phyloP scores from a whole-genome alignment of 139 green algal species.

The Ettlia oleoabundans region DNA sequence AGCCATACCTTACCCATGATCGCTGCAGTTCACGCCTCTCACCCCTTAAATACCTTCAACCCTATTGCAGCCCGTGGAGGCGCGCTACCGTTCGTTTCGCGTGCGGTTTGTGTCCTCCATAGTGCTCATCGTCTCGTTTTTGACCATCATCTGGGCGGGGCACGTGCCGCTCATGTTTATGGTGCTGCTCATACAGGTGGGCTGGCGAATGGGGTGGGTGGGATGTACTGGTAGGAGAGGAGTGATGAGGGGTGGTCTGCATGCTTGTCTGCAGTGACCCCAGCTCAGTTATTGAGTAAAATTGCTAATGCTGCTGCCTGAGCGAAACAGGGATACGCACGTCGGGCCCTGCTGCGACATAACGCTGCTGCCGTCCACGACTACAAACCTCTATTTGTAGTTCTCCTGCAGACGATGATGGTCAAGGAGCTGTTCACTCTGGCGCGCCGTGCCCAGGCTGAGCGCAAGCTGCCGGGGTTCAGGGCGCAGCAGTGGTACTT shows the following conservation, averaged over 20 bases:
- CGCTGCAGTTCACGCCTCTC: neutral
- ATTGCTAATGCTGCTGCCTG: no score
- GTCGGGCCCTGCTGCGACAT: no score
- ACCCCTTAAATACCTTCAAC: no score
- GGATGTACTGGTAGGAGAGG: neutral
- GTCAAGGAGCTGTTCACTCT: constrained; percentile 85
- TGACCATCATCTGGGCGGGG: constrained; percentile 75
- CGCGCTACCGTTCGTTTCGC: constrained; percentile 65
- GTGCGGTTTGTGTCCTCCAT: constrained; percentile 77
- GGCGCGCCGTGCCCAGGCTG: constrained; percentile 67
- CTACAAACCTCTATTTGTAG: neutral
- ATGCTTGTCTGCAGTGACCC: no score
- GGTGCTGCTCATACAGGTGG: constrained; percentile 82
- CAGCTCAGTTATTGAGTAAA: no score
- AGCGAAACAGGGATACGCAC: no score
- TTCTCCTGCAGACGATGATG: constrained; percentile 67
- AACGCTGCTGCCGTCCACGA: no score
- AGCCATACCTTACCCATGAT: no score
- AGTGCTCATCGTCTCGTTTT: constrained; percentile 76
- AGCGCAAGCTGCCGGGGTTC: constrained; percentile 71
- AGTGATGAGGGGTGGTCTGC: neutral
- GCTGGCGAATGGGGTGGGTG: no score
- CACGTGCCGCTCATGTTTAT: constrained; percentile 88
- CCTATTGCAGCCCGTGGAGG: neutral
- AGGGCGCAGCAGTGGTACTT: constrained; percentile 91